These are phyloP conservation scores for Lepiota subincarnata DNA, from an alignment of 768 basidiomycete genomes.

Conservation along the genomic window DNA sequence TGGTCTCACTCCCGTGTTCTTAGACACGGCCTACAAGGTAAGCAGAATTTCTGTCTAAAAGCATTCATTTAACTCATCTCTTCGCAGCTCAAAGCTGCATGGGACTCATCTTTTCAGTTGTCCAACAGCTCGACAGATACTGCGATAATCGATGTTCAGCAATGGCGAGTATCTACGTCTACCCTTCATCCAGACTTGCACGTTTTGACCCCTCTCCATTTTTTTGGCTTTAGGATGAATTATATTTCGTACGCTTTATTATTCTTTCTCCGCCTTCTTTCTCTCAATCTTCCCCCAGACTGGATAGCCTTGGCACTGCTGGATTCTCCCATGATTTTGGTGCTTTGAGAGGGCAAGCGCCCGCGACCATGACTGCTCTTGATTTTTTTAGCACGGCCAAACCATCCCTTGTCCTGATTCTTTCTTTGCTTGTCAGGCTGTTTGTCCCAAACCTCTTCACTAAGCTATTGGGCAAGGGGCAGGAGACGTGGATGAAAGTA, in stretches of 20 bases:
- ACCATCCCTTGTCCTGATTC: conserved; percentile 20
- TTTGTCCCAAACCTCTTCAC: conserved; percentile 29
- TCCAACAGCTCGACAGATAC: conserved; percentile 12
- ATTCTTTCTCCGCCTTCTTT: too few relatives aligned
- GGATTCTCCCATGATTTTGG: conserved; percentile 57
- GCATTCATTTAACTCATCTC: neutral
- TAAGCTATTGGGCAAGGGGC: conserved; percentile 30
- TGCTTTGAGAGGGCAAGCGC: conserved; percentile 40
- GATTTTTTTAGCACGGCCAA: conserved; percentile 25
- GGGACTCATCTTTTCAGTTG: conserved; percentile 23
- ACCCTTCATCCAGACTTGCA: too few relatives aligned
- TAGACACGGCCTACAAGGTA: conserved; percentile 49
- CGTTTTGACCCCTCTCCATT: neutral
- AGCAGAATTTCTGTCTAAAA: neutral
- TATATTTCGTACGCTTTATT: conserved; percentile 30
- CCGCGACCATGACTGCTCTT: conserved; percentile 36
- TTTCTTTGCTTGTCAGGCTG: conserved; percentile 29
- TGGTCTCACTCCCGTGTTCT: conserved; percentile 41
- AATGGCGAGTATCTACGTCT: conserved; percentile 26
- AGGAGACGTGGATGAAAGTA: conserved; percentile 26
- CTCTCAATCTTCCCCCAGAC: conserved; percentile 21
- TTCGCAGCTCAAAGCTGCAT: conserved; percentile 27
- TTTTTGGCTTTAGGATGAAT: conserved; percentile 33
- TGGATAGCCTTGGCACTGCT: conserved; percentile 55
- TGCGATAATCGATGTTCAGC: conserved; percentile 41